Conservation (phyloP, 768 basidiomycete genomes). For the Mycena rebaudengoi region DNA sequence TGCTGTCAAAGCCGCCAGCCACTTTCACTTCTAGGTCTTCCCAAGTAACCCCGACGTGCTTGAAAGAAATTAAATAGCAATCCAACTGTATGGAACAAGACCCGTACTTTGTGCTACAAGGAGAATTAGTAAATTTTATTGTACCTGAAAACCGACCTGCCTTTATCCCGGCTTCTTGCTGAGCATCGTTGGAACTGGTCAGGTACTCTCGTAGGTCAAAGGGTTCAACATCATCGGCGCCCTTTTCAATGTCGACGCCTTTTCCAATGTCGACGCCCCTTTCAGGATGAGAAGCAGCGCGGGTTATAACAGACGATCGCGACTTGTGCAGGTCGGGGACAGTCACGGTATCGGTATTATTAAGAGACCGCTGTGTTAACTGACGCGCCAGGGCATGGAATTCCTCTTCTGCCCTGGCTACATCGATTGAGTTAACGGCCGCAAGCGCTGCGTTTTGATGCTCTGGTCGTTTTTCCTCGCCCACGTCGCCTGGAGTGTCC, state of each 20-base stretch:
- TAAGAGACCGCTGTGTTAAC: slow-evolving; percentile 34
- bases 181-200: slow-evolving; percentile 70
- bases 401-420: slow-evolving; percentile 58
- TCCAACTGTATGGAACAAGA: not conserved
- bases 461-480: slow-evolving; percentile 5
- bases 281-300: slow-evolving; percentile 52
- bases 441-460: not conserved
- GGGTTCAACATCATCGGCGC: slow-evolving; percentile 37
- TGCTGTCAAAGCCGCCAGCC: slow-evolving; percentile 61
- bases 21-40: slow-evolving; percentile 72
- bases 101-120: slow-evolving; percentile 24
- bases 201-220: slow-evolving; percentile 79
- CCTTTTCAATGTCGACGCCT: no score
- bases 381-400: slow-evolving; percentile 65
- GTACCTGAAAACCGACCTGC: slow-evolving; percentile 31
- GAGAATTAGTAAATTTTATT: not conserved
- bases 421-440: slow-evolving; percentile 50
- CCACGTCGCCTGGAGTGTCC: slow-evolving; percentile 15
- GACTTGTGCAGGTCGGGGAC: not conserved
- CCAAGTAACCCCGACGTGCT: slow-evolving; percentile 82
- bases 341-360: slow-evolving; percentile 30
- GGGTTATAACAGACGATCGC: slow-evolving; percentile 34
- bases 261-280: no score
- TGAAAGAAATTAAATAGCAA: not conserved
- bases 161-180: slow-evolving; percentile 72